Conservation (phyloP, 495 filamentous ascomycete species). For the Penicillium diatomitis region DNA sequence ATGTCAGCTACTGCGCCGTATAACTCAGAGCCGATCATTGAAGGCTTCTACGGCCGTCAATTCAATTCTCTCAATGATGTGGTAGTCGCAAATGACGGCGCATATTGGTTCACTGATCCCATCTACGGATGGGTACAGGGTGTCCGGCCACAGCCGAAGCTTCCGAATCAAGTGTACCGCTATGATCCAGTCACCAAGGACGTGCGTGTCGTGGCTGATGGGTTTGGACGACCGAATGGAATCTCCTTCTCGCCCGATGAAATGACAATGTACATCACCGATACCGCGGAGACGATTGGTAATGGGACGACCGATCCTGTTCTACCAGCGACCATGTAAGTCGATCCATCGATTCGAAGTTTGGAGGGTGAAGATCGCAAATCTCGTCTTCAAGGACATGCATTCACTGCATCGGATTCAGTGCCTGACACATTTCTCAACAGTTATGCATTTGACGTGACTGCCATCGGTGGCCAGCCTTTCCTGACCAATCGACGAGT, state of each 20-base stretch:
- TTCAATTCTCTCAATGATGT: conserved; percentile 44
- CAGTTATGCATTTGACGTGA: conserved; percentile 23
- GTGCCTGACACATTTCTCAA: no score
- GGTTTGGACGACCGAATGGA: conserved; percentile 39
- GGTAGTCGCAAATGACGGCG: conserved; percentile 28
- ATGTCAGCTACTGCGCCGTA: conserved; percentile 25
- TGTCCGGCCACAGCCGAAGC: conserved; percentile 34
- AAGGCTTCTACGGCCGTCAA: conserved; percentile 33
- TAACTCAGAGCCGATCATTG: conserved; percentile 21
- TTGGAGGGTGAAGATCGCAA: no score
- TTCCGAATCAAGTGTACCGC: conserved; percentile 42
- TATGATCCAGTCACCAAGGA: conserved; percentile 39
- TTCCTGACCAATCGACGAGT: conserved; percentile 44
- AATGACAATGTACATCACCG: conserved; percentile 41
- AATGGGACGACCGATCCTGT: conserved; percentile 13
- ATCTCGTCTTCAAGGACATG: no score
- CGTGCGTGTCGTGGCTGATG: conserved; percentile 42
- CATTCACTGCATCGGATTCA: no score
- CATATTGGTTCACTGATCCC: conserved; percentile 51
- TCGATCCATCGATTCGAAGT: neutral
- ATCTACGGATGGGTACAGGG: conserved; percentile 37
- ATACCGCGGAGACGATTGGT: conserved; percentile 29
- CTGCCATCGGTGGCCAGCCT: conserved; percentile 13
- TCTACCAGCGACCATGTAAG: conserved; percentile 21
- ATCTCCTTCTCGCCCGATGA: conserved; percentile 40